Conservation (phyloP, 306 rosid species). For the Pueraria montana region DNA sequence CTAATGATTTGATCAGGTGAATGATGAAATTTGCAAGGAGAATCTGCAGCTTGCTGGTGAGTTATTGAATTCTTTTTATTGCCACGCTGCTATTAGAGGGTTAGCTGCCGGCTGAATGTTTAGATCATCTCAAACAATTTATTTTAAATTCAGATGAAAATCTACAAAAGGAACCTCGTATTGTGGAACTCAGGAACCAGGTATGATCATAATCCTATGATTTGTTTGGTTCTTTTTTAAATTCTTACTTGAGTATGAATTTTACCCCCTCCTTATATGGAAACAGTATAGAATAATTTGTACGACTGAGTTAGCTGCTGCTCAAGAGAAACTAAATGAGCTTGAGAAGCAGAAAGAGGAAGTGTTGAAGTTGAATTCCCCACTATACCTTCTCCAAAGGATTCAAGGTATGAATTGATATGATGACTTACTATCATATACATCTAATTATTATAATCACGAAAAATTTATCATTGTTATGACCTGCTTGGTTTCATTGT, state of each 20-base stretch:
- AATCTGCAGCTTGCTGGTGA: constrained; percentile 17
- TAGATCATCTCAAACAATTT: not conserved
- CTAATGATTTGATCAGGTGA: constrained; percentile 45
- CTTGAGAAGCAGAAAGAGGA: constrained; percentile 15
- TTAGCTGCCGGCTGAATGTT: not conserved
- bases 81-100: not conserved
- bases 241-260: not conserved
- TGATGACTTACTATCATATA: not conserved
- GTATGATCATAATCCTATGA: not conserved
- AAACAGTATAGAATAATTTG: constrained; percentile 26
- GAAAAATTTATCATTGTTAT: not conserved
- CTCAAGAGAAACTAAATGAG: constrained; percentile 29
- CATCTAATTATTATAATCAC: not conserved
- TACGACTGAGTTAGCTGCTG: not conserved
- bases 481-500: not conserved
- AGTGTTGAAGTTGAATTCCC: not conserved
- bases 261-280: not conserved
- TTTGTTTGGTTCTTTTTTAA: not conserved
- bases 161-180: constrained; percentile 20
- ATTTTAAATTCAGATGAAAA: constrained; percentile 14
- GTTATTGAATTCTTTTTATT: not conserved
- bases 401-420: constrained; percentile 6
- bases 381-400: constrained; percentile 15
- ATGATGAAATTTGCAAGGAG: constrained; percentile 23
- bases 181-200: constrained; percentile 28